phyloP scores from a whole-genome alignment of 192 early-diverging fungal species.

The Backusella psychrophila region DNA sequence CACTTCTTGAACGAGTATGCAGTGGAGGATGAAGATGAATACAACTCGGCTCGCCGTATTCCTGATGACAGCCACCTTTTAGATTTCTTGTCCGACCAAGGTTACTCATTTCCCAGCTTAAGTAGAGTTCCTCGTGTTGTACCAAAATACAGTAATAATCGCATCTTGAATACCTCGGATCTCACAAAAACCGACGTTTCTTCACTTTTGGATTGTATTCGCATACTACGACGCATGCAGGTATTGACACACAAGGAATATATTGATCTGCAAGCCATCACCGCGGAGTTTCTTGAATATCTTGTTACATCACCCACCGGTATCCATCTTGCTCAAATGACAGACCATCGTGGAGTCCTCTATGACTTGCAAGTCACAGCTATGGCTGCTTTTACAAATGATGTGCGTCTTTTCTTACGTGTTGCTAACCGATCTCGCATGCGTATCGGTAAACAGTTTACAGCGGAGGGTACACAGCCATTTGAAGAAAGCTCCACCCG shows the following conservation, averaged over 20 bases:
- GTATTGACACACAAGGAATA: slow-evolving; percentile 58
- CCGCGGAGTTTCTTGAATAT: slow-evolving; percentile 52
- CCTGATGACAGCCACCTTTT: slow-evolving; percentile 42
- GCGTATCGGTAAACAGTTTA: slow-evolving; percentile 61
- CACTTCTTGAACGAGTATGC: slow-evolving; percentile 45
- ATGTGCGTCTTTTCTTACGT: slow-evolving; percentile 51
- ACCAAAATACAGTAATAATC: slow-evolving; percentile 33
- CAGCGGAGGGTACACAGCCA: slow-evolving; percentile 31
- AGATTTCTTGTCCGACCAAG: slow-evolving; percentile 56
- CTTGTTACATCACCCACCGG: slow-evolving; percentile 53
- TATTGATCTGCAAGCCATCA: slow-evolving; percentile 47
- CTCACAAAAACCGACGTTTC: slow-evolving; percentile 48
- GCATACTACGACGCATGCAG: slow-evolving; percentile 48
- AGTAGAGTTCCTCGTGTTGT: slow-evolving; percentile 49
- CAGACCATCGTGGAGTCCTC: slow-evolving; percentile 55
- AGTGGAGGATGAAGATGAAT: slow-evolving; percentile 47
- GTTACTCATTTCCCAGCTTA: slow-evolving; percentile 57
- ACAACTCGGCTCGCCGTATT: slow-evolving; percentile 36
- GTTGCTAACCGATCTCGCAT: slow-evolving; percentile 58
- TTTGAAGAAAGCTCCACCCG: slow-evolving; percentile 16
- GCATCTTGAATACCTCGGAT: slow-evolving; percentile 38
- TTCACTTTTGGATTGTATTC: slow-evolving; percentile 50
- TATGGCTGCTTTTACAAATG: slow-evolving; percentile 54
- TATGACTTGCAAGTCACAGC: slow-evolving; percentile 56
- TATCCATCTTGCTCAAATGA: slow-evolving; percentile 48